Evolutionary conservation across 768 basidiomycete species (phyloP).

Genomic region (Boletus sp.): DNA sequence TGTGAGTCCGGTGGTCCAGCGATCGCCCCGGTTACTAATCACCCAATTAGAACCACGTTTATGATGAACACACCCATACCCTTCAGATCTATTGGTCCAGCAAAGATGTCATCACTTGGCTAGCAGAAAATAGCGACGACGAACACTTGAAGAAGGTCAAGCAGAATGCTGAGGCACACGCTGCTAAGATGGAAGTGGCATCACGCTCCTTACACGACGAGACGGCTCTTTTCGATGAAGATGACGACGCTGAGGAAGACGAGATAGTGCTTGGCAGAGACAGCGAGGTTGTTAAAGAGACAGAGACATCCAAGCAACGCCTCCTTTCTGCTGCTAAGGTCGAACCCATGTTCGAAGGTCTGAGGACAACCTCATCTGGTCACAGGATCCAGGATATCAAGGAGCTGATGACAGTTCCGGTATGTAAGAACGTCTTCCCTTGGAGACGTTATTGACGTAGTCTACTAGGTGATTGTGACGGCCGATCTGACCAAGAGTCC

Average conservation of each 20-base stretch:
- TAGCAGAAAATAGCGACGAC: constrained; percentile 94
- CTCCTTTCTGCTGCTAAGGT: constrained; percentile 71
- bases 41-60: constrained; percentile 78
- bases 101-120: constrained; percentile 90
- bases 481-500: constrained; percentile 95
- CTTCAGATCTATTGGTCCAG: constrained; percentile 96
- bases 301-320: constrained; percentile 75
- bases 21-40: constrained; percentile 15
- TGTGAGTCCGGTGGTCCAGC: constrained; percentile 42
- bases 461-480: constrained; percentile 80
- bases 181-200: constrained; percentile 86
- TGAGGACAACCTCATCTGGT: constrained; percentile 67
- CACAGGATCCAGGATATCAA: constrained; percentile 95
- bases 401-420: constrained; percentile 91
- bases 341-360: constrained; percentile 79
- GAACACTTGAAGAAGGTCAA: constrained; percentile 94
- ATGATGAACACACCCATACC: constrained; percentile 90
- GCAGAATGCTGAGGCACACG: constrained; percentile 87
- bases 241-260: constrained; percentile 76
- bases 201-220: constrained; percentile 85
- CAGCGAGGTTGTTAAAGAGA: constrained; percentile 35
- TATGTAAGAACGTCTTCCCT: constrained; percentile 38
- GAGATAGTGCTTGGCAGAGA: constrained; percentile 76
- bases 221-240: constrained; percentile 84
- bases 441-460: constrained; percentile 2